These are phyloP conservation scores for Dryas integrifolia DNA, from an alignment of 331 rosid genomes.

Conservation along the genomic window DNA sequence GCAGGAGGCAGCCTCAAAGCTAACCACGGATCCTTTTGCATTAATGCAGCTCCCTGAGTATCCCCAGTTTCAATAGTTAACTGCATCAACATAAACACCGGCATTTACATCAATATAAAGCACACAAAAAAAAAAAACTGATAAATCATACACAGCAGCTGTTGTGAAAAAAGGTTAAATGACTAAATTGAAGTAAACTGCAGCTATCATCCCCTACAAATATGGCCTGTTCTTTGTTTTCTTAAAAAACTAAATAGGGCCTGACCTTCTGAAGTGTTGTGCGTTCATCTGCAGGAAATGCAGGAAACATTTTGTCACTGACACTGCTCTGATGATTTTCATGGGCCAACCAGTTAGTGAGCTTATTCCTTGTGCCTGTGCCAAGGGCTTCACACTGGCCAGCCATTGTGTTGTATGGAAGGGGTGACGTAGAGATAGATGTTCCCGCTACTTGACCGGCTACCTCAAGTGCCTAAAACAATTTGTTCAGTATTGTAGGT, in stretches of 20 bases:
- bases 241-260: background rate
- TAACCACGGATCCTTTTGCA: conserved; percentile 49
- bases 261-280: conserved; percentile 59
- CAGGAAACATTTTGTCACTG: conserved; percentile 36
- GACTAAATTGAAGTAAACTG: too few relatives aligned
- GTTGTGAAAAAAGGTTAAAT: background rate
- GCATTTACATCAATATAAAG: background rate
- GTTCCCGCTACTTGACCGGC: conserved; percentile 97
- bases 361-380: conserved; percentile 79
- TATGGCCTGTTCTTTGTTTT: too few relatives aligned
- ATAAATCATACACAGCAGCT: background rate
- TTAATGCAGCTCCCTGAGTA: conserved; percentile 29
- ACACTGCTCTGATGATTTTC: conserved; percentile 51
- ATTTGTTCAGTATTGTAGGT: background rate
- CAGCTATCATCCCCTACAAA: too few relatives aligned
- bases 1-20: conserved; percentile 94
- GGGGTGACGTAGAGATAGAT: conserved; percentile 70
- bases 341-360: conserved; percentile 82
- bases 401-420: conserved; percentile 83
- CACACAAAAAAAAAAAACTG: background rate
- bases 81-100: conserved; percentile 28
- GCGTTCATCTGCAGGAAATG: conserved; percentile 38
- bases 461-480: conserved; percentile 82
- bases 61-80: conserved; percentile 35
- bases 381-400: conserved; percentile 94